phyloP scores from a whole-genome alignment of 1,139 yeast species.

The Saccharomyces hybrid region DNA sequence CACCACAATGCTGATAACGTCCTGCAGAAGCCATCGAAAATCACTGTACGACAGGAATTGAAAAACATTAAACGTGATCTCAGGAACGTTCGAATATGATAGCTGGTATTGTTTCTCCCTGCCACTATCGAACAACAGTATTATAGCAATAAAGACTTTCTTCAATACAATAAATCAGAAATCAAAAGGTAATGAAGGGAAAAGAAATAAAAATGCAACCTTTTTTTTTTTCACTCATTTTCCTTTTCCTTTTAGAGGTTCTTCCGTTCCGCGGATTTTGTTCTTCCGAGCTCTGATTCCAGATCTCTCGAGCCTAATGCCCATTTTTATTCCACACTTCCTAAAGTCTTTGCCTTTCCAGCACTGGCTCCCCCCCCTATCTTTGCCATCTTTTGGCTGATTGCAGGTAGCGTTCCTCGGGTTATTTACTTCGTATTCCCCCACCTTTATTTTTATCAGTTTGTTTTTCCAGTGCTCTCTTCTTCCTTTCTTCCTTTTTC shows the following conservation, averaged over 20 bases:
- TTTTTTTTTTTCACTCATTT: background rate
- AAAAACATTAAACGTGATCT: slow-evolving; percentile 21
- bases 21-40: slow-evolving; percentile 19
- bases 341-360: background rate
- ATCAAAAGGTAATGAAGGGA: no score
- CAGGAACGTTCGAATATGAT: slow-evolving; percentile 6
- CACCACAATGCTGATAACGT: slow-evolving; percentile 15
- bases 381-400: background rate
- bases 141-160: no score
- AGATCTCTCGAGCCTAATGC: slow-evolving; percentile 1
- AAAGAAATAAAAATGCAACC: background rate
- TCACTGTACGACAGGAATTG: slow-evolving; percentile 23
- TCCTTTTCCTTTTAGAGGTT: background rate
- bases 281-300: background rate
- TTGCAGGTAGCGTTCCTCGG: background rate
- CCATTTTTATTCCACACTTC: background rate
- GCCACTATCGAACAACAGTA: no score
- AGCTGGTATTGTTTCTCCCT: no score
- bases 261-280: slow-evolving; percentile 1
- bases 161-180: no score
- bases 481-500: background rate
- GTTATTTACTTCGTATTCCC: background rate
- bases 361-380: background rate
- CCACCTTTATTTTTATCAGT: background rate
- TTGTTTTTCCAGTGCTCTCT: background rate